Conservation (phyloP, 805 yeast genomes). For the Isabelozyma heimii region DNA sequence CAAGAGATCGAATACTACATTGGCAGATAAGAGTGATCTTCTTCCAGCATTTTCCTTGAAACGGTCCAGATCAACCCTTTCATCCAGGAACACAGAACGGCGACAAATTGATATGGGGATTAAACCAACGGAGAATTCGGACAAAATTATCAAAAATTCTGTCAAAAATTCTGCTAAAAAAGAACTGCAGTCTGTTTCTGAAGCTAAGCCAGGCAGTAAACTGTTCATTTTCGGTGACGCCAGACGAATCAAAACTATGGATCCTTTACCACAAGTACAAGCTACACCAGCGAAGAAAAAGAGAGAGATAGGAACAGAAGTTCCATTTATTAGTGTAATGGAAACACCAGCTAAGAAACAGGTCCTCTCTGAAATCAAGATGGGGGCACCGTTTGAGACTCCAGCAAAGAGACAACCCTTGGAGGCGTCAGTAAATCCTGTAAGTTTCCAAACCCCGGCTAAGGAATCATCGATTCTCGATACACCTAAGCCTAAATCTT, state of each 20-base stretch:
- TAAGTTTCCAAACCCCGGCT: not conserved
- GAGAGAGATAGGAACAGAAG: not conserved
- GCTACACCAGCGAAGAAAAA: constrained; percentile 24
- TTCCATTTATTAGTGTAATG: not conserved
- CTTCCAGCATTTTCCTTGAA: constrained; percentile 34
- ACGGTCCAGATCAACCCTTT: constrained; percentile 39
- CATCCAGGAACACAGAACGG: constrained; percentile 34
- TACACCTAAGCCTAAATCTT: not conserved
- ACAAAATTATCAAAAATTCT: not conserved
- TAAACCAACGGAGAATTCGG: constrained; percentile 3
- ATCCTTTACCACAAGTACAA: constrained; percentile 19
- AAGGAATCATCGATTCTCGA: not conserved
- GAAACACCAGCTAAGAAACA: not conserved
- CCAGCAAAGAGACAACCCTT: not conserved
- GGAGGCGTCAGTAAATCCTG: not conserved
- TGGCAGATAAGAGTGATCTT: constrained; percentile 15
- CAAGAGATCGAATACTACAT: constrained; percentile 1
- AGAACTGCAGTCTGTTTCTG: not conserved
- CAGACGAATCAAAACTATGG: constrained; percentile 14
- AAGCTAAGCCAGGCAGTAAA: not conserved
- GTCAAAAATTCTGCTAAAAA: not conserved
- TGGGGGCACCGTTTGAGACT: not conserved
- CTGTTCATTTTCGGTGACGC: constrained; percentile 25
- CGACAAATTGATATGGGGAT: constrained; percentile 40
- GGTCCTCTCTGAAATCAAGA: not conserved